Evolutionary conservation across 2,329 filamentous ascomycete species (phyloP), one percentile per base, ranked within the genome.

Genomic region (Myriosclerotinia scirpicola): DNA sequence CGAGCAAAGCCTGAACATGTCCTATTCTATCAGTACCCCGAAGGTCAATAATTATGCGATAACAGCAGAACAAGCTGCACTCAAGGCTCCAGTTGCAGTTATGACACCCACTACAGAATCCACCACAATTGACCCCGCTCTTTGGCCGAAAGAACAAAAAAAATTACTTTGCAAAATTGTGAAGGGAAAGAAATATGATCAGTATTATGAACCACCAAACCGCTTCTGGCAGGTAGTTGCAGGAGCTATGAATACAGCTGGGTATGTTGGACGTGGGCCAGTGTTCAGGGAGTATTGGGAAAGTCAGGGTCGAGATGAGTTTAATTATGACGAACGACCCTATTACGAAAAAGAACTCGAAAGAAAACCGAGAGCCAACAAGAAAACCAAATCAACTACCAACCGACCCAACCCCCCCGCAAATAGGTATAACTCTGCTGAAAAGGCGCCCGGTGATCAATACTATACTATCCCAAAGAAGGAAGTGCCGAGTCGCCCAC

Each of bases 261-360:
- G 53, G 15, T 40, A 55, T 55, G 14, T 2, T 15, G 20, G 38
- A 22, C 11, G 12, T 3, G n/a, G 7, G n/a, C 53, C 8, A 38
- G 14, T 38, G 53, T 22, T 22, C 20, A 34, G 34, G n/a, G 53
- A 55, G n/a, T 55, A 55, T 55, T 55, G 53, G 53, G 53, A 38
- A 11, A 36, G 22, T 20, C 20, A 55, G 7, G 53, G 53, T 55
- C 53, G 53, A 22, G 5, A 8, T 8, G 53, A 55, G 12, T 55
- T 55, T 38, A n/a, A n/a, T 22, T 55, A 55, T 55, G 53, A 55
- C 8, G 53, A 55, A n/a, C 17, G 14, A 22, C 34, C 20, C 6
- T 22, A 14, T 7, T 55, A 40, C 20, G 36, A 7, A 0, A 55
- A 5, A 55, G 30, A 11, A 15, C 11, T 55, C 20, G 36, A 7